Percentiles rank a stretch among this genome's conserved stretches.
Conservation (phyloP, 78 protist species). For the Dictyostelium intermedium region DNA sequence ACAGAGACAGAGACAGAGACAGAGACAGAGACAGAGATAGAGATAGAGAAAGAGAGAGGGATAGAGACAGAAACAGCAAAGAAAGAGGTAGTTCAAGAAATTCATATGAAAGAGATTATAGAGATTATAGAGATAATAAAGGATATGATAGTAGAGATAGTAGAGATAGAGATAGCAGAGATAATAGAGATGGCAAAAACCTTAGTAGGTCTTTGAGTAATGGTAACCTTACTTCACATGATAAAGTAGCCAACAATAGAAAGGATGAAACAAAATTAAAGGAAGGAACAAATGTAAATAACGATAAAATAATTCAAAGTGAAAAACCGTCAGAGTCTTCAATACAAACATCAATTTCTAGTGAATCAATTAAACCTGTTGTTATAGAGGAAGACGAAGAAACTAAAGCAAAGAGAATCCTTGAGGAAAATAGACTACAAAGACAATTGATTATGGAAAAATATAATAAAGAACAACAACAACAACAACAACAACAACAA, state of each 20-base stretch:
- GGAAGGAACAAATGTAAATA: background rate
- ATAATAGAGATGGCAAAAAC: background rate
- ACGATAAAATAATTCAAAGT: background rate
- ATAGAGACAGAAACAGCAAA: conserved; percentile 17
- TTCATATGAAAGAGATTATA: conserved; percentile 6
- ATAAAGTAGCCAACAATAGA: too few species aligned
- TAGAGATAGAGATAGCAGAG: conserved; percentile 10
- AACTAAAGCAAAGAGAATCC: conserved; percentile 8
- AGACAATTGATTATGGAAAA: conserved; percentile 61
- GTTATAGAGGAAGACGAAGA: conserved; percentile 37
- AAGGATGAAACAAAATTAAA: background rate
- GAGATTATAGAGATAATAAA: background rate
- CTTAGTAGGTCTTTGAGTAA: too few species aligned
- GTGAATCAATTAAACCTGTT: background rate
- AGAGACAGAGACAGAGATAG: background rate
- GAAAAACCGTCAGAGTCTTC: background rate
- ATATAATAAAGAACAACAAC: conserved; percentile 20
- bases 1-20: background rate
- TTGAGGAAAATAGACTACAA: conserved; percentile 52
- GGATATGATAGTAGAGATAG: background rate
- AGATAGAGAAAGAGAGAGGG: background rate
- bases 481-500: background rate
- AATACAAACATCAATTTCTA: background rate
- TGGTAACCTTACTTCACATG: too few species aligned
- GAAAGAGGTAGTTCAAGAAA: background rate